Conservation (phyloP, 176 grass and related monocot genomes). For the Eremochloa ophiuroides region DNA sequence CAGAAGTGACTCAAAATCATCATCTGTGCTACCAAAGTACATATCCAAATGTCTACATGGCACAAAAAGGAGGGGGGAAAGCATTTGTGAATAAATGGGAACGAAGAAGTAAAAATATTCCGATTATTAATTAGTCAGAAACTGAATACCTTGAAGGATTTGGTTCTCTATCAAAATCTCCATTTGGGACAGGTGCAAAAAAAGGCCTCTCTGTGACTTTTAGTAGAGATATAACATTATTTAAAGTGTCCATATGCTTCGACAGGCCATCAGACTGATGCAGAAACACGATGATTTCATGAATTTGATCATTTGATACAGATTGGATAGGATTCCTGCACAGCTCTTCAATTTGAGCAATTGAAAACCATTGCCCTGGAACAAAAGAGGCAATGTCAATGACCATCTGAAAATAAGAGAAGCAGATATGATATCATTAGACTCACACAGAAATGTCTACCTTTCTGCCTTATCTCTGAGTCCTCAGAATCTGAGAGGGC, state of each 20-base stretch:
- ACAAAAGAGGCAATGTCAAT: slow-evolving; percentile 18
- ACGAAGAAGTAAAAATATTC: neutral
- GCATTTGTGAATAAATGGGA: slow-evolving; percentile 1
- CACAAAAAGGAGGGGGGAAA: neutral
- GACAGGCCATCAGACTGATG: slow-evolving; percentile 49
- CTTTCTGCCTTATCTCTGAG: slow-evolving; percentile 51
- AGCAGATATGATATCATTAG: neutral
- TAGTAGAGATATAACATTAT: slow-evolving; percentile 53
- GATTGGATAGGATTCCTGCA: slow-evolving; percentile 50
- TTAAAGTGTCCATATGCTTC: slow-evolving; percentile 65
- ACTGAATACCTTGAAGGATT: slow-evolving; percentile 43
- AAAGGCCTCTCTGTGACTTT: slow-evolving; percentile 40
- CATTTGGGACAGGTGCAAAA: slow-evolving; percentile 37
- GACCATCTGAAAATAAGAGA: slow-evolving; percentile 16
- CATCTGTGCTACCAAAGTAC: slow-evolving; percentile 37
- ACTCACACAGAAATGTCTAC: slow-evolving; percentile 32
- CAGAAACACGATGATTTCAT: slow-evolving; percentile 69
- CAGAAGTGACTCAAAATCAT: slow-evolving; percentile 62
- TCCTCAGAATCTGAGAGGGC: slow-evolving; percentile 69
- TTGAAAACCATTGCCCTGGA: slow-evolving; percentile 71
- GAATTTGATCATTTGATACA: slow-evolving; percentile 51
- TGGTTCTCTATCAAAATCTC: slow-evolving; percentile 40
- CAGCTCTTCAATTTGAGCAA: slow-evolving; percentile 62
- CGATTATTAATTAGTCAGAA: neutral
- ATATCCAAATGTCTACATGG: slow-evolving; percentile 54